Conservation (phyloP, 2,329 filamentous ascomycete genomes). For the Aspergillus fructus region DNA sequence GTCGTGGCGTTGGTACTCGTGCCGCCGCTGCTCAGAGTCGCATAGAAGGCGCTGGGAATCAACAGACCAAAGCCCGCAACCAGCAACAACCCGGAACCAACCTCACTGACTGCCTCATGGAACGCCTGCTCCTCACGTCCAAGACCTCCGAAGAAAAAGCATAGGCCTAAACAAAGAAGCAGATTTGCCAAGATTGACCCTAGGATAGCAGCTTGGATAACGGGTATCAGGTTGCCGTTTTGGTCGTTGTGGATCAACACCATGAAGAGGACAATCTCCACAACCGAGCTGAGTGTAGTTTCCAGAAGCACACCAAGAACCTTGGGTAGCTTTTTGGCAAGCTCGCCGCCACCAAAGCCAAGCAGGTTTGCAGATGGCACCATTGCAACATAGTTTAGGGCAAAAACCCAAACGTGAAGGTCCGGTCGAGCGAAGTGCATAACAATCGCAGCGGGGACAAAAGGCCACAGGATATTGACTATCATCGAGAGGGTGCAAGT, state of each 20-base stretch:
- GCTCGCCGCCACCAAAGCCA: slow-evolving; percentile 70
- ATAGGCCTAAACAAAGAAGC: slow-evolving; percentile 74
- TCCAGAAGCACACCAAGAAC: slow-evolving; percentile 49
- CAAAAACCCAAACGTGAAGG: slow-evolving; percentile 64
- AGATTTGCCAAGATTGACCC: slow-evolving; percentile 82
- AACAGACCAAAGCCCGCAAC: slow-evolving; percentile 64
- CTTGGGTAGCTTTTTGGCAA: slow-evolving; percentile 73
- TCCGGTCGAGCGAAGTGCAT: slow-evolving; percentile 58
- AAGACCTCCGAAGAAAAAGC: slow-evolving; percentile 76
- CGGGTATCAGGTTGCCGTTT: slow-evolving; percentile 52
- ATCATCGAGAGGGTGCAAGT: slow-evolving; percentile 62
- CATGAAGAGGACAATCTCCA: slow-evolving; percentile 82
- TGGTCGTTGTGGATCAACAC: slow-evolving; percentile 62
- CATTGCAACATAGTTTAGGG: slow-evolving; percentile 74
- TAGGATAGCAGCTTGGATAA: slow-evolving; percentile 79
- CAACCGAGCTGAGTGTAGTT: slow-evolving; percentile 66
- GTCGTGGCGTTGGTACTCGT: slow-evolving; percentile 35
- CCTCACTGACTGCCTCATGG: slow-evolving; percentile 73
- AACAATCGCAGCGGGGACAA: slow-evolving; percentile 71
- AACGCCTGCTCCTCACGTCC: slow-evolving; percentile 67
- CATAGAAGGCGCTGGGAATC: slow-evolving; percentile 48
- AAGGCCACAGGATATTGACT: slow-evolving; percentile 73
- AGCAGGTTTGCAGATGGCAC: slow-evolving; percentile 73
- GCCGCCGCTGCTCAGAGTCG: slow-evolving; percentile 45
- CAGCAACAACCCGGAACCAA: slow-evolving; percentile 72